phyloP scores from a whole-genome alignment of 176 grass and related monocot species.

The Rhynchospora breviuscula region DNA sequence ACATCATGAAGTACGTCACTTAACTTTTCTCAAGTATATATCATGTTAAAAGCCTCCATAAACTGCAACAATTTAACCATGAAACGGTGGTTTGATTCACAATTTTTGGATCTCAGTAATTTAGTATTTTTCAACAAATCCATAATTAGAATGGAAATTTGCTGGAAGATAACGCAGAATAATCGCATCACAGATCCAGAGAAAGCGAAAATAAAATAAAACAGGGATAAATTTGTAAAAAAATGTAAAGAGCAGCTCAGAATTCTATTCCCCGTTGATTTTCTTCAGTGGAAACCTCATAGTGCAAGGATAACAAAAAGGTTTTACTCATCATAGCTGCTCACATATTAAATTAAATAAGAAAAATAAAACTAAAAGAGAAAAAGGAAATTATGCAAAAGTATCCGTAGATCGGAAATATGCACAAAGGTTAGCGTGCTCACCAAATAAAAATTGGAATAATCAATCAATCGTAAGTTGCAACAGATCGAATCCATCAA shows the following conservation, averaged over 20 bases:
- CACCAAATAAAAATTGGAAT: neutral
- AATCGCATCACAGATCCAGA: slow-evolving; percentile 20
- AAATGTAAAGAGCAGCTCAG: slow-evolving; percentile 15
- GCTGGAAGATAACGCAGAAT: slow-evolving; percentile 27
- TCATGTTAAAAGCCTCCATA: no score
- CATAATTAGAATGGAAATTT: slow-evolving; percentile 1
- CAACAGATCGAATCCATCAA: neutral
- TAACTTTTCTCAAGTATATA: neutral
- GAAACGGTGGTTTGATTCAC: neutral
- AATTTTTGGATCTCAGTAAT: slow-evolving; percentile 4
- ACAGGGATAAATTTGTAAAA: neutral
- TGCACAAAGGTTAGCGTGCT: neutral
- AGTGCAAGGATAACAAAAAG: slow-evolving; percentile 30
- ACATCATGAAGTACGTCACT: no score
- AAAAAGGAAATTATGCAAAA: neutral
- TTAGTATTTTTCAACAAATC: slow-evolving; percentile 1
- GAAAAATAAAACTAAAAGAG: no score
- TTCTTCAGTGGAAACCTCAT: slow-evolving; percentile 27
- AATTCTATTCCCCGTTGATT: slow-evolving; percentile 12
- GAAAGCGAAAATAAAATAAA: neutral
- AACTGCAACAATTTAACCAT: no score
- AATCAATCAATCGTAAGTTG: neutral
- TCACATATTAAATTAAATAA: neutral
- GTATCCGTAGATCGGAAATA: neutral
- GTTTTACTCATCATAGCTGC: slow-evolving; percentile 20